Percentiles rank a stretch among this genome's conserved stretches.
Conservation (phyloP, 78 protist genomes). For the Creolimax fragrantissima region DNA sequence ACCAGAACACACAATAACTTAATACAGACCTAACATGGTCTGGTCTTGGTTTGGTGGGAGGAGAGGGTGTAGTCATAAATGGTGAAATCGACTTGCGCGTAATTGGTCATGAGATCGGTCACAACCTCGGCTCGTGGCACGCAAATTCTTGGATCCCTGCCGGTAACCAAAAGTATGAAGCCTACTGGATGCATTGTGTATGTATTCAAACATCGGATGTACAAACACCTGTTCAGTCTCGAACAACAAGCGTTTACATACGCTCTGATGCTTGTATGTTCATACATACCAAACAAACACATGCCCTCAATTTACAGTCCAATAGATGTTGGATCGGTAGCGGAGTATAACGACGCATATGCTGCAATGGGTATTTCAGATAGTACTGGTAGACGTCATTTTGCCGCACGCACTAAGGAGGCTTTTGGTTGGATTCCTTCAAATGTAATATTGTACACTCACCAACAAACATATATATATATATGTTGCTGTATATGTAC, state of each 20-base stretch:
- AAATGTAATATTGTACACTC: too few species aligned
- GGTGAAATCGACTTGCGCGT: neutral
- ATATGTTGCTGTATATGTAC: too few species aligned
- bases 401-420: neutral
- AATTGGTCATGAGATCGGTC: neutral
- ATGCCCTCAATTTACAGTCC: neutral
- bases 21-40: too few species aligned
- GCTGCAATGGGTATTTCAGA: neutral
- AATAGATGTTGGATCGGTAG: neutral
- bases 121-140: slow-evolving; percentile 4
- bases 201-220: too few species aligned
- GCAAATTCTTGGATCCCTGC: neutral
- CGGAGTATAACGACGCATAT: neutral
- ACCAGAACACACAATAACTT: neutral
- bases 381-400: neutral
- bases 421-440: neutral
- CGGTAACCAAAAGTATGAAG: too few species aligned
- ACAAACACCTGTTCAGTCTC: too few species aligned
- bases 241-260: too few species aligned
- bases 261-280: too few species aligned
- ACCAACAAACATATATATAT: too few species aligned
- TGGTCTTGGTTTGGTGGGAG: neutral
- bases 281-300: too few species aligned
- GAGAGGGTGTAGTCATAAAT: neutral
- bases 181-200: too few species aligned